These are phyloP conservation scores for rapeseed (Brassica napus) DNA, from an alignment of 345 rosid species.

Conservation along the genomic window DNA sequence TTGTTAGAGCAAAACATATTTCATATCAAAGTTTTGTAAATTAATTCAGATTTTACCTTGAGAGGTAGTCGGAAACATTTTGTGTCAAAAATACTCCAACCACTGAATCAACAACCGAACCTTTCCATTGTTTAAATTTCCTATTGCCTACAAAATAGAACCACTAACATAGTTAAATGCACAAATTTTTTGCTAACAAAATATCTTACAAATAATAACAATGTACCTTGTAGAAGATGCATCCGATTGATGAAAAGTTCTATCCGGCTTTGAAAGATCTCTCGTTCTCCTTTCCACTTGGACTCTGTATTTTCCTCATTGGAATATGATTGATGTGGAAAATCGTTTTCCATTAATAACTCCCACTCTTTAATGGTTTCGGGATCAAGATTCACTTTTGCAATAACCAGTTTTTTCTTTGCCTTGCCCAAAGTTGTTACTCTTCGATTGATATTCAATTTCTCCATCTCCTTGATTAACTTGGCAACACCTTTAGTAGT, in stretches of 20 bases:
- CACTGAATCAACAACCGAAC: conserved; percentile 67
- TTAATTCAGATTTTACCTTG: conserved; percentile 47
- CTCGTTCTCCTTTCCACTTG: conserved; percentile 45
- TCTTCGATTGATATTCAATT: conserved; percentile 11
- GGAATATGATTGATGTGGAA: conserved; percentile 3
- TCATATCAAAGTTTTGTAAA: not conserved
- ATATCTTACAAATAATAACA: not conserved
- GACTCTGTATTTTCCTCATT: conserved; percentile 28
- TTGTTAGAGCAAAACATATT: not conserved
- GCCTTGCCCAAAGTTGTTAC: not conserved
- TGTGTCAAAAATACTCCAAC: conserved; percentile 72
- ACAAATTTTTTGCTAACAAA: not conserved
- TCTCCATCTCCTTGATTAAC: conserved; percentile 20
- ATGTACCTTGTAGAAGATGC: conserved; percentile 52
- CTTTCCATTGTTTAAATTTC: conserved; percentile 59
- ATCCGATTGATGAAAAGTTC: conserved; percentile 40
- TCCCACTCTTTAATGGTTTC: conserved; percentile 49
- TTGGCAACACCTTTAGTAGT: not conserved
- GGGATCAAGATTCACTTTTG: conserved; percentile 43
- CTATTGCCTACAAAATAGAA: conserved; percentile 47
- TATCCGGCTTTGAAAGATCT: conserved; percentile 33
- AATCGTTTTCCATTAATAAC: conserved; percentile 35
- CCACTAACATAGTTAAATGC: not conserved
- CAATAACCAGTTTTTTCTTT: conserved; percentile 14
- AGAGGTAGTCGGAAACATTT: conserved; percentile 54